A percentile compares a stretch with the other conserved stretches of the same genome.
Evolutionary conservation across 257 asterid genomes (phyloP).

Genomic region (Solanum chmielewskii): DNA sequence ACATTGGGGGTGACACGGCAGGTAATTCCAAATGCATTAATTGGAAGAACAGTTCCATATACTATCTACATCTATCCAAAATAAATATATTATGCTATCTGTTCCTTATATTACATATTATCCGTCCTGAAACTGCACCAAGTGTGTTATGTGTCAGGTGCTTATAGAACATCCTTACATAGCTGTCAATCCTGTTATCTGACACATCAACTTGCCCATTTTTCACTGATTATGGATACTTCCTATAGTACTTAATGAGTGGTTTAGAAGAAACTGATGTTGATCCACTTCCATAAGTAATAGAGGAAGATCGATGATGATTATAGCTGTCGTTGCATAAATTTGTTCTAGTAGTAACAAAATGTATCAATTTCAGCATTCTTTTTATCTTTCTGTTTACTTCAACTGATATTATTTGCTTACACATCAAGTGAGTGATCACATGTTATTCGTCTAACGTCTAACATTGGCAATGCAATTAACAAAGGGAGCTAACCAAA

Average conservation of each 20-base stretch:
- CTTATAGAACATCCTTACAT: neutral
- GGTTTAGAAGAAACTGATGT: neutral
- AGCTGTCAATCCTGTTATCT: neutral
- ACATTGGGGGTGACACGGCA: conserved; percentile 53
- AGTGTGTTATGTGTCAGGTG: neutral
- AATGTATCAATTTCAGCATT: neutral
- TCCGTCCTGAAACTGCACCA: neutral
- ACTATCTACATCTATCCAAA: neutral
- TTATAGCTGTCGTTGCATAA: neutral
- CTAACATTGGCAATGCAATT: neutral
- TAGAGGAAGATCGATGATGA: neutral
- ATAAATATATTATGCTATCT: neutral
- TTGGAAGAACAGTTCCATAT: neutral
- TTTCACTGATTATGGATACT: neutral
- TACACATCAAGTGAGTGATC: neutral
- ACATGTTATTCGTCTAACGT: neutral
- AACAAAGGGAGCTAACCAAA: neutral
- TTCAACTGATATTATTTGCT: neutral
- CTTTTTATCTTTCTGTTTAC: neutral
- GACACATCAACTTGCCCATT: neutral
- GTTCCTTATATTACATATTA: neutral
- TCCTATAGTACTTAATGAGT: neutral
- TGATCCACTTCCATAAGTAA: neutral
- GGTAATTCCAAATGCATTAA: conserved; percentile 30
- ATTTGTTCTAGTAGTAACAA: neutral